Conservation (phyloP, 2,329 filamentous ascomycete species). For the Colletotrichum sojae region DNA sequence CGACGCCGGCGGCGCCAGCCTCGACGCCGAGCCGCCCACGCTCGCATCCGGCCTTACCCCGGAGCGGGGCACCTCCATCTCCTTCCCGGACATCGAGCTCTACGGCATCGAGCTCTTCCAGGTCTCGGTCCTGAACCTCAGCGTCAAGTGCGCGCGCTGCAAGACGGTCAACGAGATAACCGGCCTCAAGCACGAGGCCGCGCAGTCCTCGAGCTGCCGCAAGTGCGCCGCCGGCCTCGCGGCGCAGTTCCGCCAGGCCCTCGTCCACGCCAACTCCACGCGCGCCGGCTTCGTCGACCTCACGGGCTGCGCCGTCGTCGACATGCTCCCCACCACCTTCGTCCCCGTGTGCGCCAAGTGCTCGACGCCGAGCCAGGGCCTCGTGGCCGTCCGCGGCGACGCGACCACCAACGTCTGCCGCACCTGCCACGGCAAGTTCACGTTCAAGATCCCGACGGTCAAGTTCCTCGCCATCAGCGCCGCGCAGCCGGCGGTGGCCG, state of each 20-base stretch:
- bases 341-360: constrained; percentile 83
- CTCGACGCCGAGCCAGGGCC: constrained; percentile 77
- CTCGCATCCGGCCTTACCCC: constrained; percentile 55
- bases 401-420: constrained; percentile 82
- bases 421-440: constrained; percentile 85
- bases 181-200: constrained; percentile 70
- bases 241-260: constrained; percentile 73
- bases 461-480: constrained; percentile 81
- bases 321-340: constrained; percentile 86
- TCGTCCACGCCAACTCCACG: constrained; percentile 81
- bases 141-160: constrained; percentile 84
- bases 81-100: constrained; percentile 83
- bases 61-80: constrained; percentile 82
- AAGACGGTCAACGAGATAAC: constrained; percentile 80
- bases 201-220: constrained; percentile 68
- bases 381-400: constrained; percentile 82
- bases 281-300: constrained; percentile 85
- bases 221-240: constrained; percentile 70
- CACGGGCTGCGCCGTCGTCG: constrained; percentile 79
- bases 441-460: constrained; percentile 82
- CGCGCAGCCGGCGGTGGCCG: constrained; percentile 54
- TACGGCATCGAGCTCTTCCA: constrained; percentile 84
- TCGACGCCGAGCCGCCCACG: constrained; percentile 51
- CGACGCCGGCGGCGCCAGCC: constrained; percentile 58
- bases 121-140: constrained; percentile 75